Percentiles rank a stretch among this genome's conserved stretches.
Evolutionary conservation across 768 basidiomycete genomes (phyloP).

Genomic region (Termitomyces sp.): DNA sequence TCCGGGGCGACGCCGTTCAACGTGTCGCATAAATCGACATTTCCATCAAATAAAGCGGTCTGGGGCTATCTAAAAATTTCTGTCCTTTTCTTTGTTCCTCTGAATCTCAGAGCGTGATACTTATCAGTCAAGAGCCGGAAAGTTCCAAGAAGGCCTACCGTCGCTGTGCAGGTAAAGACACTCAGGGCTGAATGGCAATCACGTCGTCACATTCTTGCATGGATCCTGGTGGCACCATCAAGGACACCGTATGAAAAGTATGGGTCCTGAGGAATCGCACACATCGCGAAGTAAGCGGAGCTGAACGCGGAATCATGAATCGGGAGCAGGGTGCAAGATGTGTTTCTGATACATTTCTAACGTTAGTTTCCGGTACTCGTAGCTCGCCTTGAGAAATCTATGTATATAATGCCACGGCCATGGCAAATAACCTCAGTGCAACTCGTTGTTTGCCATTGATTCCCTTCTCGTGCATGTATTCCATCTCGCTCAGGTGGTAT

Average conservation of each 20-base stretch:
- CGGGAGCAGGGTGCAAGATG: slow-evolving; percentile 2
- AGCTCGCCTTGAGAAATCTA: not conserved
- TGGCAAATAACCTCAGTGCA: slow-evolving; percentile 3
- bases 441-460: slow-evolving; percentile 5
- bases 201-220: not conserved
- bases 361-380: not conserved
- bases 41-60: slow-evolving; percentile 13
- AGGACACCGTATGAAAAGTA: not conserved
- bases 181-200: not conserved
- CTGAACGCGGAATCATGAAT: not conserved
- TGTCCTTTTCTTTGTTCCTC: not conserved
- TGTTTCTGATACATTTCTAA: not conserved
- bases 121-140: not conserved
- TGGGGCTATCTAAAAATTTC: slow-evolving; percentile 10
- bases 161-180: not conserved
- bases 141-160: not conserved
- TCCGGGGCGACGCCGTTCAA: not conserved
- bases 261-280: no score
- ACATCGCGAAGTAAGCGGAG: slow-evolving; percentile 10
- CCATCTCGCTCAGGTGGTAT: slow-evolving; percentile 5
- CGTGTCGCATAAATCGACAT: not conserved
- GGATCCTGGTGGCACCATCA: not conserved
- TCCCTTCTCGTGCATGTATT: not conserved
- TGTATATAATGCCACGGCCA: slow-evolving; percentile 3
- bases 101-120: not conserved